Base-by-base conservation (phyloP, 106 monocot genomes). In the Dioscorea zingiberensis region DNA sequence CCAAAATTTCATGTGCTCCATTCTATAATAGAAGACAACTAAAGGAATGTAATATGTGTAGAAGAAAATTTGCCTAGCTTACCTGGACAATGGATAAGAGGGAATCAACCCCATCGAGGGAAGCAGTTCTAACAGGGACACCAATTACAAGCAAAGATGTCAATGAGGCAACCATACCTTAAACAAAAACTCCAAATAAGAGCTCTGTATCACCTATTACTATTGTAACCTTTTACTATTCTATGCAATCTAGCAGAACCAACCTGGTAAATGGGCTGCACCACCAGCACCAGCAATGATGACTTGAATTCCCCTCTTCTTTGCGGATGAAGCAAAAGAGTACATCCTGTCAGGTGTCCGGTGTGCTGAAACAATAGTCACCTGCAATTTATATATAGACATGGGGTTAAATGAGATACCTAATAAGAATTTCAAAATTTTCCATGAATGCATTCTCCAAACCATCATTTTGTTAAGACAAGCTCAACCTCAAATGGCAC, bases 231-330 rank as follows among this genome's bases (percentile, higher is more conserved):
- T 60, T 25, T 27, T 12, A 60, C 15, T 27, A 14, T 12, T 60
- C 25, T 17, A 27, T 2, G 6, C 2, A 1, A 62, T n/a, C 32
- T 62, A 3, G 19, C n/a, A 62, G 45, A 18, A 73, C 59, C 51
- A 63, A 93, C 97, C 97, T 73, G 92, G 97, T 67, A 98, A 88
- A 68, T 98, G 97, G 63, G 92, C 92, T 27, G 97, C 97, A 57
- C 97, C 97, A 72, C 97, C 92, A 48, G 97, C 97, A 71, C 97
- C 97, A 69, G 97, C 92, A 74, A 97, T 98, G 49, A 98, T 98
- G 30, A 78, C 76, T 49, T 70, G 76, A 60, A 98, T 76, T 22
- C 97, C 97, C 60, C 92, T 79, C 44, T 89, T 81, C 59, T 80
- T 86, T 67, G 92, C 92, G 61, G 92, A 84, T 19, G 62, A 61